Evolutionary conservation across 78 protist species (phyloP), one percentile per base, ranked within the genome.

Genomic region (Speleostelium caveatum): DNA sequence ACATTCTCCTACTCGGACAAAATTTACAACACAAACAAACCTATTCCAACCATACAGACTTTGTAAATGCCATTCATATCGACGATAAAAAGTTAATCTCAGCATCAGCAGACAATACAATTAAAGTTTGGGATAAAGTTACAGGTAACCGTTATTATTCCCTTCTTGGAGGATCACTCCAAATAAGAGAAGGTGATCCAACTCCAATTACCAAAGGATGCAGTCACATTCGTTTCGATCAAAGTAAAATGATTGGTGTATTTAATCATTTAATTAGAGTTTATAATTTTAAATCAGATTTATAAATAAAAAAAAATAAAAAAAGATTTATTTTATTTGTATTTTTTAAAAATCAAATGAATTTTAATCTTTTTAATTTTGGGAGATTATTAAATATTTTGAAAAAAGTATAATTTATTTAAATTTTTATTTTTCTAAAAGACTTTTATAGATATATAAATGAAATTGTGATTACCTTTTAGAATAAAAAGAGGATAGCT

Each of bases 131-230:
- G 87, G 68, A 90, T 30, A 66, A 72, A 21, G 2, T 5, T 24
- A 30, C 17, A 1, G 94, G 94, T 49, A 24, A 21, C 0, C 35
- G 87, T 32, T 24, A 76, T 32, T 89, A 89, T n/a, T 58, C 87
- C 4, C 77, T 89, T 17, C 60, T 89, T 4, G 94, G 94, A 55
- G 94, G 94, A 39, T 89, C 94, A 35, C 38, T 49, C 60, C 26
- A 42, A 4, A 55, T 59, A 35, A 53, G 75, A 24, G 45, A 39
- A 35, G 30, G 55, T 32, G 91, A 83, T 1, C 75, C 58, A 22
- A 28, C 67, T 17, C 55, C 58, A 28, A 24, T 71, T 24, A 58
- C 33, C 7, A 8, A 33, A 14, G 91, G 91, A 12, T 83, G 91
- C 42, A 59, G 38, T 35, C 32, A 69, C 2, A n/a, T 83, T 53